Evolutionary conservation across 768 basidiomycete species (phyloP).

Genomic region (Panaeolus cyanescens): DNA sequence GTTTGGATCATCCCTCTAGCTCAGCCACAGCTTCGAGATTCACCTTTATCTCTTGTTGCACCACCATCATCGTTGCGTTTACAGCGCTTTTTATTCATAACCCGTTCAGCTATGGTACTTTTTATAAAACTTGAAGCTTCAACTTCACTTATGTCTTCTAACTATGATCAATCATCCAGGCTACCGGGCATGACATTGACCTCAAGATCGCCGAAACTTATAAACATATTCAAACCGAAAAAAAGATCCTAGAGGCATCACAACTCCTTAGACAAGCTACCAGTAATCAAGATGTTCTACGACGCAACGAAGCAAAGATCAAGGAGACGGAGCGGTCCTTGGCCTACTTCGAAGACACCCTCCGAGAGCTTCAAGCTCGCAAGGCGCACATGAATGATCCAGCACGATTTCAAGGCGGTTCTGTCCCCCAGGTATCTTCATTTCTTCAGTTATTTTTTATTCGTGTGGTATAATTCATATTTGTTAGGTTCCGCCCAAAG

Average conservation of each 20-base stretch:
- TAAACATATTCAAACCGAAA: slow-evolving; percentile 89
- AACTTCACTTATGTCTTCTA: slow-evolving; percentile 18
- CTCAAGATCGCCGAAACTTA: slow-evolving; percentile 92
- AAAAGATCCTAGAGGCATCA: slow-evolving; percentile 88
- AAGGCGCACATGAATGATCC: slow-evolving; percentile 66
- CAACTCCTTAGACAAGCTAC: slow-evolving; percentile 81
- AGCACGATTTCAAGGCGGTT: slow-evolving; percentile 50
- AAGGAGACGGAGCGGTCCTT: slow-evolving; percentile 83
- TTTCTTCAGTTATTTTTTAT: slow-evolving; percentile 1
- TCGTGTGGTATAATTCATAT: slow-evolving; percentile 6
- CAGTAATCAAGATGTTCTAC: slow-evolving; percentile 82
- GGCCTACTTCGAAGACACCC: slow-evolving; percentile 84
- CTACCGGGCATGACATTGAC: slow-evolving; percentile 64
- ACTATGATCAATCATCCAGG: slow-evolving; percentile 29
- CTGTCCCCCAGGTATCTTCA: slow-evolving; percentile 42
- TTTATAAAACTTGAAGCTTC: slow-evolving; percentile 9
- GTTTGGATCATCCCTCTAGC: slow-evolving; percentile 24
- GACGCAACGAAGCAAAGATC: slow-evolving; percentile 82
- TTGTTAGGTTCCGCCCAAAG: slow-evolving; percentile 56
- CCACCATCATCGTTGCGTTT: slow-evolving; percentile 23
- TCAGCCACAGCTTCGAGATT: slow-evolving; percentile 26
- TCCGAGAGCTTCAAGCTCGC: slow-evolving; percentile 79
- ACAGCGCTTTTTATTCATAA: slow-evolving; percentile 24
- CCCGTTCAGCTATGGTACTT: slow-evolving; percentile 27
- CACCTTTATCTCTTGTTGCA: slow-evolving; percentile 29